Percentiles rank a stretch among this genome's conserved stretches.
Conservation (phyloP, 225 moss, liverwort and hornwort species). For the Straminergon stramineum region DNA sequence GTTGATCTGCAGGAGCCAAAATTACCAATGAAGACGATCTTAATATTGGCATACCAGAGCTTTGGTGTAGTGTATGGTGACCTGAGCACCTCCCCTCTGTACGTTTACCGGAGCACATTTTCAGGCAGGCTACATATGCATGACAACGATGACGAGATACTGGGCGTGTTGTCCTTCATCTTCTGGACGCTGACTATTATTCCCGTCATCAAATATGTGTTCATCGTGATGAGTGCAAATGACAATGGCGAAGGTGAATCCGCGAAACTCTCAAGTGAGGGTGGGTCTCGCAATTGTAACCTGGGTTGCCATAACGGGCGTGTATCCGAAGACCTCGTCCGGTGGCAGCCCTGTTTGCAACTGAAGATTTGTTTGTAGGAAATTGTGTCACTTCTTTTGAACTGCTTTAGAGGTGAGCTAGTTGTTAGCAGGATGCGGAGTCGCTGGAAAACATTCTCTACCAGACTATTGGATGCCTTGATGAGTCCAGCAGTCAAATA, state of each 20-base stretch:
- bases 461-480: neutral
- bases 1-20: conserved; percentile 9
- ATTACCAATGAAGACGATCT: conserved; percentile 16
- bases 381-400: neutral
- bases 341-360: neutral
- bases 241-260: conserved; percentile 78
- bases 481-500: neutral
- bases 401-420: neutral
- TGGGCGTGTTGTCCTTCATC: conserved; percentile 68
- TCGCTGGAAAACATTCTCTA: neutral
- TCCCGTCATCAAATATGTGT: conserved; percentile 69
- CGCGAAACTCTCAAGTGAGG: neutral
- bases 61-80: conserved; percentile 89
- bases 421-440: neutral
- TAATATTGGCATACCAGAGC: conserved; percentile 83
- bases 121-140: conserved; percentile 19
- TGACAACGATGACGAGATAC: conserved; percentile 29
- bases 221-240: conserved; percentile 59
- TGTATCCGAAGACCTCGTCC: neutral
- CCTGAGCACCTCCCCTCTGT: conserved; percentile 74
- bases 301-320: neutral
- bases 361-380: neutral
- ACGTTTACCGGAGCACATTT: conserved; percentile 68
- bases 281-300: neutral
- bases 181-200: conserved; percentile 76